Conservation (phyloP, 1,284 basidiomycete genomes). For the Ceratobasidium sp. region DNA sequence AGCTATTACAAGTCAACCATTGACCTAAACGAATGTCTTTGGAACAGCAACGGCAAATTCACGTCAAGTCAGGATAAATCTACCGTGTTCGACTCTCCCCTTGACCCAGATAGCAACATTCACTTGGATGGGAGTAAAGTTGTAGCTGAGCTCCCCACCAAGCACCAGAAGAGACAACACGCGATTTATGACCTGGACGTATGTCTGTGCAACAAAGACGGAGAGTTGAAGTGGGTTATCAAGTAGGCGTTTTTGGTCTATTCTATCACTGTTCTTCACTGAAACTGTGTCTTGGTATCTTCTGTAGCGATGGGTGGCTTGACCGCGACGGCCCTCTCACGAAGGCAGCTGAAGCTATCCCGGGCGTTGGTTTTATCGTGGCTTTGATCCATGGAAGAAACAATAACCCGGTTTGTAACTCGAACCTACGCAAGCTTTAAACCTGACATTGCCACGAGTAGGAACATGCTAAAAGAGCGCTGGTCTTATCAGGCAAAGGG, state of each 20-base stretch:
- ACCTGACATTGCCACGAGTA: not conserved
- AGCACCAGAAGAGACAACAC: constrained; percentile 6
- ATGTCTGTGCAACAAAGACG: constrained; percentile 19
- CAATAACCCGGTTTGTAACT: not conserved
- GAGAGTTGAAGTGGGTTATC: constrained; percentile 23
- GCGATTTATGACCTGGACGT: constrained; percentile 38
- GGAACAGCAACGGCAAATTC: constrained; percentile 32
- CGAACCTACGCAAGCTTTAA: not conserved
- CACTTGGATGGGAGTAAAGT: constrained; percentile 27
- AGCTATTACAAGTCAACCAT: constrained; percentile 31
- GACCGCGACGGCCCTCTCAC: constrained; percentile 28
- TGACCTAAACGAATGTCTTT: constrained; percentile 13
- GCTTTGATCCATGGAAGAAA: constrained; percentile 17
- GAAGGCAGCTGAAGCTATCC: constrained; percentile 28
- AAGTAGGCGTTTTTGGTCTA: not conserved
- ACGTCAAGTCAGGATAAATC: constrained; percentile 11
- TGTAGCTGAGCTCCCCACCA: constrained; percentile 23
- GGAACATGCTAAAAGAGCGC: constrained; percentile 36
- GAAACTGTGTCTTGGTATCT: not conserved
- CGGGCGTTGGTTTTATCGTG: constrained; percentile 19
- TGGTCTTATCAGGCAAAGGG: constrained; percentile 28
- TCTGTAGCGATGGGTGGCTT: constrained; percentile 13
- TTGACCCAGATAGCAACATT: constrained; percentile 9
- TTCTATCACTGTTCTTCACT: not conserved
- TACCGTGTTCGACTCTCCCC: not conserved